Evolutionary conservation across 2,329 filamentous ascomycete genomes (phyloP).

Genomic region (Stachybotrys echinatus): DNA sequence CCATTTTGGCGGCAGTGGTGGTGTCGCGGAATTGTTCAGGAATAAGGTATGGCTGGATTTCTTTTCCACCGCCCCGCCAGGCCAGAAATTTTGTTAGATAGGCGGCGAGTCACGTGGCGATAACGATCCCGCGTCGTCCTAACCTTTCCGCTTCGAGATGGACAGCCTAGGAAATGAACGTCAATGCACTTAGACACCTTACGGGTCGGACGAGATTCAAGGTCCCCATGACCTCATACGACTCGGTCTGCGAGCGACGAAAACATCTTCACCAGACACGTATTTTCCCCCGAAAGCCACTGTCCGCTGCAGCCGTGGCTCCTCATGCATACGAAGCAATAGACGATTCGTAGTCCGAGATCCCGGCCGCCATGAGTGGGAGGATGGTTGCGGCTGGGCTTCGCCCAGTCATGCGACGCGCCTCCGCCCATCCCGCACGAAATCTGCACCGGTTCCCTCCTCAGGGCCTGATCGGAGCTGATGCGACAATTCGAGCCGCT

Average conservation of each 20-base stretch:
- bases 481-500: slow-evolving; percentile 56
- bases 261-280: neutral
- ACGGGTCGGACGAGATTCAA: neutral
- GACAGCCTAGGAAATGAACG: neutral
- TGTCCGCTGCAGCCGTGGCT: neutral
- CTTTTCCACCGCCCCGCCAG: slow-evolving; percentile 12
- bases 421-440: slow-evolving; percentile 49
- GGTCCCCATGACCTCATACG: neutral
- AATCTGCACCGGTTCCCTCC: slow-evolving; percentile 63
- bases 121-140: slow-evolving; percentile 15
- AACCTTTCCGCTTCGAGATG: too few species aligned
- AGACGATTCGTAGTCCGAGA: slow-evolving; percentile 10
- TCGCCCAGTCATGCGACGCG: slow-evolving; percentile 60
- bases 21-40: neutral
- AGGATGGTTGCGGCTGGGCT: slow-evolving; percentile 62
- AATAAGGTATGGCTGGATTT: neutral
- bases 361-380: slow-evolving; percentile 24
- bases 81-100: slow-evolving; percentile 27
- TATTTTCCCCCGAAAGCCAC: too few species aligned
- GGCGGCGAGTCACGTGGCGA: slow-evolving; percentile 24
- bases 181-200: neutral
- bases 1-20: slow-evolving; percentile 53
- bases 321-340: neutral
- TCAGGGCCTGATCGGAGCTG: slow-evolving; percentile 63
- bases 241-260: neutral